Base-by-base conservation (phyloP, 257 asterid genomes). In the Nemophila menziesii region DNA sequence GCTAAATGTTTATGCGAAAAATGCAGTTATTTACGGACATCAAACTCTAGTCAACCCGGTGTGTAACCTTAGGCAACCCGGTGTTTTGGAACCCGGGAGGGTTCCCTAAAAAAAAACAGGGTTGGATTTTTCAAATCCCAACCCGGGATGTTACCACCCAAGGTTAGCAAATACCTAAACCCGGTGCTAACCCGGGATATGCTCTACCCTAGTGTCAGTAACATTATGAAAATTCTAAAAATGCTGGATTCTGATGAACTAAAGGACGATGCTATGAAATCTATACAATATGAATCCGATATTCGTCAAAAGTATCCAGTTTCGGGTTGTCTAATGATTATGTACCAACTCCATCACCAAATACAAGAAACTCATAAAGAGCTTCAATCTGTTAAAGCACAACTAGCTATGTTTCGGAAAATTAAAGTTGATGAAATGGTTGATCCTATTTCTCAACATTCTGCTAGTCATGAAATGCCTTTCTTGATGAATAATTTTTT, bases 271-370 rank as follows among this genome's bases (percentile, higher is more conserved):
- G 90, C 94, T 1, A 69, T 81, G 93, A 65, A 48, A 12, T 75
- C 96, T 7, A 70, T 86, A 40, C 71, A 74, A 9, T 80, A 53
- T 20, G 93, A 86, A 44, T 57, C 96, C 0, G 74, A 81, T 5
- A 74, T 72, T 75, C 67, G 95, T 0, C 53, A 48, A 8, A 51
- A 49, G 1, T 67, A 48, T 6, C 93, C 93, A 0, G 86, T 75
- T 4, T 27, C 54, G 8, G 93, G 96, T 0, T 78, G 89, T 22
- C 39, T 58, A 0, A 53, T 33, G 0, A 22, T 77, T 54, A 65
- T 78, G 12, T 16, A 12, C 8, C 66, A 69, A 0, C 75, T 85
- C 5, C 50, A 16, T 0, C 27, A 44, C 2, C 73, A 68, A 11
- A 0, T 77, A 5, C 41, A 27, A 2, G 26, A 39, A 3, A 54